Evolutionary conservation across 2,329 filamentous ascomycete species (phyloP).

Genomic region (Penicillium crustosum): DNA sequence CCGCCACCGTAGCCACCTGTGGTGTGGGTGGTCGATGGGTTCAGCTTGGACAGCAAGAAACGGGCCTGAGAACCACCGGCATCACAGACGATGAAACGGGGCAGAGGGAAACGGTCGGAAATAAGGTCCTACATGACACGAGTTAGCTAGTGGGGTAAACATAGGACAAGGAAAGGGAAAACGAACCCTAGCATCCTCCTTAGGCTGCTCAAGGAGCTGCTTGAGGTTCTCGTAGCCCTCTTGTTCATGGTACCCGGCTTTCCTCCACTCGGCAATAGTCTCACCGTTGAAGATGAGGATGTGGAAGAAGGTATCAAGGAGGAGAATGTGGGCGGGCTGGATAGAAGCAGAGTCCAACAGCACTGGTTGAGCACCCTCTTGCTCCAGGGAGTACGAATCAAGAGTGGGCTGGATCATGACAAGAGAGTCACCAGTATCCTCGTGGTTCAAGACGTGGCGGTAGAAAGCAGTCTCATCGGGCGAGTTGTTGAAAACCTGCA

Average conservation of each 20-base stretch:
- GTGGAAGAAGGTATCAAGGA: slow-evolving; percentile 98
- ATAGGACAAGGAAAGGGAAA: not conserved
- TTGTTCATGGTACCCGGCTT: slow-evolving; percentile 96
- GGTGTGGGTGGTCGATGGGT: slow-evolving; percentile 95
- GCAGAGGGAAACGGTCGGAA: slow-evolving; percentile 94
- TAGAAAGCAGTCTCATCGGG: slow-evolving; percentile 99
- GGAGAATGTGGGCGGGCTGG: slow-evolving; percentile 86
- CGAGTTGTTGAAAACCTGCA: slow-evolving; percentile 99
- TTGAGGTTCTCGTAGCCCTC: slow-evolving; percentile 98
- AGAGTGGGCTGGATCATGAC: slow-evolving; percentile 99
- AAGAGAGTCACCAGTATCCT: slow-evolving; percentile 93
- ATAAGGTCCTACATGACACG: slow-evolving; percentile 75
- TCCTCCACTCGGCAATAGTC: slow-evolving; percentile 96
- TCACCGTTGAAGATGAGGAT: slow-evolving; percentile 99
- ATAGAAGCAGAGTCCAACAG: slow-evolving; percentile 95
- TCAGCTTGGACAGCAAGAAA: slow-evolving; percentile 94
- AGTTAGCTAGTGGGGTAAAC: slow-evolving; percentile 8
- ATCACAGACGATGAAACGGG: slow-evolving; percentile 97
- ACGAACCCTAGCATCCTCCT: slow-evolving; percentile 90
- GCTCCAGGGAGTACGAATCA: slow-evolving; percentile 95
- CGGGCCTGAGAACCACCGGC: slow-evolving; percentile 97
- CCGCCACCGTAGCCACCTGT: slow-evolving; percentile 88
- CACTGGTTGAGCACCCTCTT: slow-evolving; percentile 90
- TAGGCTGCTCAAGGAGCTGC: slow-evolving; percentile 81
- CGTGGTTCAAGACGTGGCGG: slow-evolving; percentile 92